These are phyloP conservation scores for Schizothecium vesticola DNA, from an alignment of 495 filamentous ascomycete genomes.

Conservation along the genomic window DNA sequence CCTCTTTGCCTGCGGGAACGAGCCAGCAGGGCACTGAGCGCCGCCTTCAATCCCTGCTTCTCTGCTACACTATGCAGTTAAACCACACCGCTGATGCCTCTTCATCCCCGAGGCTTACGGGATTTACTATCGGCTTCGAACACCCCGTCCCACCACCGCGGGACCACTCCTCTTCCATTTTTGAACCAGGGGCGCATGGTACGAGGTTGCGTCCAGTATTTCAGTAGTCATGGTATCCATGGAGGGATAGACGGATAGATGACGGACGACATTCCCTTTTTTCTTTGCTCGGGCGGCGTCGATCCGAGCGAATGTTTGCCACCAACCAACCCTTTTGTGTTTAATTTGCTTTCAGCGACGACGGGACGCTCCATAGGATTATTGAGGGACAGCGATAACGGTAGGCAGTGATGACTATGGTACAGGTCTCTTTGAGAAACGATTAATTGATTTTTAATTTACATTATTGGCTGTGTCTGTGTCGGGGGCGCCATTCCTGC, in stretches of 20 bases:
- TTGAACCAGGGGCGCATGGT: neutral
- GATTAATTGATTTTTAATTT: neutral
- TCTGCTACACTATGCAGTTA: neutral
- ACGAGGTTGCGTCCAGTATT: neutral
- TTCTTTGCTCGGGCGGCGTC: no score
- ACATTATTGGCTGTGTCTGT: neutral
- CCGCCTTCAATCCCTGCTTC: neutral
- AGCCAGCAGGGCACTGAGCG: conserved; percentile 13
- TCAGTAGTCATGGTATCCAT: neutral
- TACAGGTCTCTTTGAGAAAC: neutral
- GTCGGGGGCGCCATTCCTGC: no score
- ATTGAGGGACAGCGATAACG: neutral
- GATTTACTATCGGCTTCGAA: neutral
- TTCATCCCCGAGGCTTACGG: neutral
- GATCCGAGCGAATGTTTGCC: no score
- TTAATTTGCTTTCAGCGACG: neutral
- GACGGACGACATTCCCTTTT: neutral
- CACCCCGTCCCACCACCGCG: neutral
- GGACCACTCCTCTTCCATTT: neutral
- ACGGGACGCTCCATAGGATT: neutral
- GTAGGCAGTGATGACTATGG: neutral
- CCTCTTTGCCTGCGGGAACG: conserved; percentile 53
- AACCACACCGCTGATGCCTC: neutral
- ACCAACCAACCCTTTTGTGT: neutral
- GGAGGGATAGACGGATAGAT: neutral